These are phyloP conservation scores for Salix suchowensis DNA, from an alignment of 345 rosid genomes.

Conservation along the genomic window DNA sequence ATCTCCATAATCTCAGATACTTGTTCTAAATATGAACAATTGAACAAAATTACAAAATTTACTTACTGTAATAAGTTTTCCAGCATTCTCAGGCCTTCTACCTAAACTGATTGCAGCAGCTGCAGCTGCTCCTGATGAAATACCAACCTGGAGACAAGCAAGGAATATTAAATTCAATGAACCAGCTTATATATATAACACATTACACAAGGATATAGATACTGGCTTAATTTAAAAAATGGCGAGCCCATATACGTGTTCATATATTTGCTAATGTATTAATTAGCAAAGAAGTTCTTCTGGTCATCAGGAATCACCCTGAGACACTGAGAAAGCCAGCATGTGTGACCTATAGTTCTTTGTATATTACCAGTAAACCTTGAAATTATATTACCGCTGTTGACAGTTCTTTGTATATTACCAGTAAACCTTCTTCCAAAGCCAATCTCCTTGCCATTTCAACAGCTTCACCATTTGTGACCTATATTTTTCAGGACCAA, in stretches of 20 bases:
- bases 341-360: not conserved
- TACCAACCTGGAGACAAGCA: constrained; percentile 59
- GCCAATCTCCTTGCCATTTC: constrained; percentile 90
- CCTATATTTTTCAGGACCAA: constrained; percentile 31
- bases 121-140: constrained; percentile 95
- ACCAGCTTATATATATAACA: too few relatives aligned
- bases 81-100: constrained; percentile 78
- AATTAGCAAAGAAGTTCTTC: too few relatives aligned
- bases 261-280: not conserved
- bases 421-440: constrained; percentile 91
- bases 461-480: constrained; percentile 74
- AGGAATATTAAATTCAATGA: not conserved
- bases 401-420: constrained; percentile 28
- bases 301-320: too few relatives aligned
- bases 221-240: not conserved
- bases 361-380: constrained; percentile 73
- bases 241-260: not conserved
- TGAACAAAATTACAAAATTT: not conserved
- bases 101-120: constrained; percentile 84
- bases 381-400: constrained; percentile 3
- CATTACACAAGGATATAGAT: too few relatives aligned
- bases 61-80: constrained; percentile 80
- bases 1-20: not conserved
- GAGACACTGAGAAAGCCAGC: not conserved
- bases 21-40: not conserved